These are phyloP conservation scores for Dictyostelium purpureum DNA, from an alignment of 78 protist genomes.

Conservation along the genomic window DNA sequence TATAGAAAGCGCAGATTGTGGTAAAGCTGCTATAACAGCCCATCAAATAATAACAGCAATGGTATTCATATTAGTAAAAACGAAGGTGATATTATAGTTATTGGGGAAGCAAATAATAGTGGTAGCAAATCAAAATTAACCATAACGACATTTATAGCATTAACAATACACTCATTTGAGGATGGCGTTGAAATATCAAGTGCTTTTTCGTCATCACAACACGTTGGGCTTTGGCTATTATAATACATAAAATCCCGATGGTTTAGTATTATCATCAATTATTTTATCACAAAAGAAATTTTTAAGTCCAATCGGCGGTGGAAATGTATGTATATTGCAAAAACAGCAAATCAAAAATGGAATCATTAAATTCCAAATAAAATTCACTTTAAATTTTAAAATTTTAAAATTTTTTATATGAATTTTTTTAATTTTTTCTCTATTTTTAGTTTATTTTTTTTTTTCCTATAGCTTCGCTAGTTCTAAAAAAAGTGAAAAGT, in stretches of 20 bases:
- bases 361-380: no score
- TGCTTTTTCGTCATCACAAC: constrained; percentile 49
- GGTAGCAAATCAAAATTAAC: constrained; percentile 27
- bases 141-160: constrained; percentile 54
- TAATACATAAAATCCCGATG: constrained; percentile 74
- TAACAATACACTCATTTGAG: constrained; percentile 59
- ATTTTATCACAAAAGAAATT: constrained; percentile 42
- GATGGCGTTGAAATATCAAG: constrained; percentile 71
- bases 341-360: no score
- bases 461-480: no score
- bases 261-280: constrained; percentile 56
- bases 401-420: no score
- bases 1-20: background rate
- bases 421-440: no score
- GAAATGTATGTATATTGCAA: no score
- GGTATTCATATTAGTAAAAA: background rate
- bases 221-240: constrained; percentile 67
- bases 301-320: no score
- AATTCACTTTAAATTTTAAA: no score
- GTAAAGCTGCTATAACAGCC: background rate
- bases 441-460: no score
- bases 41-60: background rate
- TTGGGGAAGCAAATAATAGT: background rate
- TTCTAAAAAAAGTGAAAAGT: no score
- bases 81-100: background rate